Evolutionary conservation across 2,329 filamentous ascomycete genomes (phyloP), one percentile per base, ranked within the genome.

Genomic region (Aspergillus sclerotialis): DNA sequence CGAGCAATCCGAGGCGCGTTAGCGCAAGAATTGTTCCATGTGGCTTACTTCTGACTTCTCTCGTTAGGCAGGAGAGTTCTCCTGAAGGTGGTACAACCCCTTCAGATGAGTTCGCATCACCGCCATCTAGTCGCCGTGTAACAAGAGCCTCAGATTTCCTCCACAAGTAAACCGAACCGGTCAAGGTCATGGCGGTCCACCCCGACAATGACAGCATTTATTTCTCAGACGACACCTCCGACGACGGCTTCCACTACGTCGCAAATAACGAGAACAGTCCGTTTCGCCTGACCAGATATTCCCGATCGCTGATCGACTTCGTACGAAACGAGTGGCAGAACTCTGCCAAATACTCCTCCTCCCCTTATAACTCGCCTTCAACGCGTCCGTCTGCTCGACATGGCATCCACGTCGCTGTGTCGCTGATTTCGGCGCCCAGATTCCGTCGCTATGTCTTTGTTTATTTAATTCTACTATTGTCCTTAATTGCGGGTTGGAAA

Each of bases 261-360:
- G 15, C 36, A 3, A 26, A 36, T 32, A 34, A 12, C 40, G 39
- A 11, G 12, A 16, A n/a, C n/a, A n/a, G n/a, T n/a, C n/a, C n/a
- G n/a, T n/a, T 18, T 8, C 7, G 15, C n/a, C n/a, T 46, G 5
- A 26, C 44, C 23, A 43, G 41, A 25, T 36, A 41, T 36, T 38
- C 46, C 7, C 48, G 49, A n/a, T 60, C 61, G 8, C 48, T 67
- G 21, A 51, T 67, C 39, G 50, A 61, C 36, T 57, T 55, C 17
- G 53, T 55, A 17, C 56, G 52, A n/a, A 65, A 65, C 38, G 58
- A 50, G 36, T 65, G 62, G 62, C 52, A 58, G 33, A 47, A 48
- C 3, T 36, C 39, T 36, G 36, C 50, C 19, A 45, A 45, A 30
- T 50, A 55, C 35, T 35, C 36, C 15, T 42, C 44, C 16, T 44